phyloP scores from a whole-genome alignment of 208 protist genomes.

The Acanthamoeba lugdunensis region DNA sequence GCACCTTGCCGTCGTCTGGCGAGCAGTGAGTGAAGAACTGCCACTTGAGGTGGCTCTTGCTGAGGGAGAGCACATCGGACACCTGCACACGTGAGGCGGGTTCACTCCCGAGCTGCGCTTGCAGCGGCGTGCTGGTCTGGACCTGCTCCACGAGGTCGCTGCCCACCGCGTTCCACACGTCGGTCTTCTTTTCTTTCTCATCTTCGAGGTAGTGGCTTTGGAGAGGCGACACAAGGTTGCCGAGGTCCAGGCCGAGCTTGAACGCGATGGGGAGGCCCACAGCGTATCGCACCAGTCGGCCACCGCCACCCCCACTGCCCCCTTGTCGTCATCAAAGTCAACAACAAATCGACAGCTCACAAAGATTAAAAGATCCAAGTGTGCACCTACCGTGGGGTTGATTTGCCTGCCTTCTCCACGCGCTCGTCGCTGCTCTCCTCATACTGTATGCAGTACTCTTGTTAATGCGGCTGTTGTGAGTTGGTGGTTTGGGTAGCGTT shows the following conservation, averaged over 20 bases:
- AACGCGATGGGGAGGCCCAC: slow-evolving; percentile 19
- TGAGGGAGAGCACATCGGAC: not conserved
- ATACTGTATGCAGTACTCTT: not conserved
- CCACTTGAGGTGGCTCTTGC: slow-evolving; percentile 21
- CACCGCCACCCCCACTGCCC: not conserved
- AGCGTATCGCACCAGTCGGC: not conserved
- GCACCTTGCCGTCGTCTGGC: not conserved
- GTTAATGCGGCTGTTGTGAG: not conserved
- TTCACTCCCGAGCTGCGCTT: not conserved
- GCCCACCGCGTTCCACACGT: slow-evolving; percentile 48
- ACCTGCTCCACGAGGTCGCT: not conserved
- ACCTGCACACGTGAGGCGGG: not conserved
- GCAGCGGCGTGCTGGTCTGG: not conserved
- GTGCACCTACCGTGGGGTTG: not conserved
- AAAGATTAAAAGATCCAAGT: not conserved
- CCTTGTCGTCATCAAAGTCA: not conserved
- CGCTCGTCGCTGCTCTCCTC: not conserved
- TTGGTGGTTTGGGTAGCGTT: too few relatives aligned
- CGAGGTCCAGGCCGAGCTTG: slow-evolving; percentile 23
- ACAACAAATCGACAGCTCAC: not conserved
- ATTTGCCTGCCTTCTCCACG: not conserved
- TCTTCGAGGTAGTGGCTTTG: slow-evolving; percentile 16
- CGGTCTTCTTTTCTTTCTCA: not conserved
- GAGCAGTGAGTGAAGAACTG: not conserved
- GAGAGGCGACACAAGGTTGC: not conserved